Conservation (phyloP, 805 yeast genomes). For the Blastobotrys peoriensis region DNA sequence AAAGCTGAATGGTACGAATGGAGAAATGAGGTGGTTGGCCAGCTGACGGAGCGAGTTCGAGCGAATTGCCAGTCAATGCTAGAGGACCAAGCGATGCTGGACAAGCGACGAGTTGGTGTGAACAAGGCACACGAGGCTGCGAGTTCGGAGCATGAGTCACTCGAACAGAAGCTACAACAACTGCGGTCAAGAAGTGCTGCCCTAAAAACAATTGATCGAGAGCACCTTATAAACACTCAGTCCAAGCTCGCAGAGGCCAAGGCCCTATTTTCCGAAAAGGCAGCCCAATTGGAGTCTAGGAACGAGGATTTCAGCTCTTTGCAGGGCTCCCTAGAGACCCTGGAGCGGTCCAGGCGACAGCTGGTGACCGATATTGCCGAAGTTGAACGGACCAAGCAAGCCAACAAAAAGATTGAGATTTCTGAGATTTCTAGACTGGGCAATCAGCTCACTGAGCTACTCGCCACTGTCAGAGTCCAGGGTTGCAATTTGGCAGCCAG, state of each 20-base stretch:
- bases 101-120: neutral
- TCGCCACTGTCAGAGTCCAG: neutral
- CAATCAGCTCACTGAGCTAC: neutral
- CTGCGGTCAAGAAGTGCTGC: conserved; percentile 14
- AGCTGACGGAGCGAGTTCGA: conserved; percentile 33
- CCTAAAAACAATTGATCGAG: conserved; percentile 16
- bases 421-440: conserved; percentile 13
- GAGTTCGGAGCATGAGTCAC: conserved; percentile 11
- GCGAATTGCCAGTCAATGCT: conserved; percentile 18
- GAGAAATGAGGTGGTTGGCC: conserved; percentile 48
- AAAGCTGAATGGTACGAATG: conserved; percentile 56
- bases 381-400: conserved; percentile 19
- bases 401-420: conserved; percentile 18
- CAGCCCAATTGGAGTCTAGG: conserved; percentile 2
- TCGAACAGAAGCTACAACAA: conserved; percentile 16
- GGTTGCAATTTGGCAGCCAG: neutral
- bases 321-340: conserved; percentile 10
- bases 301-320: conserved; percentile 8
- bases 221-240: conserved; percentile 14
- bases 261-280: conserved; percentile 7
- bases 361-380: conserved; percentile 12
- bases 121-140: conserved; percentile 12
- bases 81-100: conserved; percentile 15
- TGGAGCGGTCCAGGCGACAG: conserved; percentile 9
- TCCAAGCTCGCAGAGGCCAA: conserved; percentile 12